Evolutionary conservation across 805 yeast species (phyloP), one percentile per base, ranked within the genome.

Genomic region (Metschnikowia anglica): DNA sequence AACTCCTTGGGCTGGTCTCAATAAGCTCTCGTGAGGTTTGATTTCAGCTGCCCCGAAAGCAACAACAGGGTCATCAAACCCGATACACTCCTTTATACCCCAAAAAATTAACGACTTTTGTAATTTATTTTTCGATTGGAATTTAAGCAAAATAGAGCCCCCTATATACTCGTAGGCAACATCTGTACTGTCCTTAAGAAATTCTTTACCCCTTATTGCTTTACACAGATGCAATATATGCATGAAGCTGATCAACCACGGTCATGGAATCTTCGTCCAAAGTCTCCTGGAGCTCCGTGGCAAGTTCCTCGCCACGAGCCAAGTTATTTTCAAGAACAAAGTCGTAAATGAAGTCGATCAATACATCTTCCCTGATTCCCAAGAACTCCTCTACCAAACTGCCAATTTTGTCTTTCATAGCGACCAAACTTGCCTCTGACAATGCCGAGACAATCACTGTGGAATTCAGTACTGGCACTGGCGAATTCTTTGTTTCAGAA

Each of bases 1-100:
- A 84, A 81, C 59, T 83, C 91, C 2, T 67, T 84, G 46, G 90
- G 90, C 25, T 84, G 90, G 90, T 15, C 53, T 5, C 37, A 31
- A 16, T 4, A 28, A 28, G 28, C 11, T 5, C 28, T 5, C n/a
- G n/a, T n/a, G n/a, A n/a, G n/a, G n/a, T n/a, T n/a, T n/a, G n/a
- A n/a, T n/a, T n/a, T n/a, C n/a, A n/a, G n/a, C n/a, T n/a, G n/a
- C n/a, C n/a, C n/a, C n/a, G n/a, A n/a, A n/a, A n/a, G n/a, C n/a
- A n/a, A n/a, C n/a, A n/a, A n/a, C n/a, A n/a, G n/a, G n/a, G n/a
- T n/a, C n/a, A n/a, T 25, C 28, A 25, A 9, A 13, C 28, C 28
- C 28, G 4, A 25, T 12, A 12, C 12, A 11, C 28, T 25, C 28
- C 32, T 8, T 41, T 34, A 41, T 41, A 41, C 44, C 44, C 44